Evolutionary conservation across 306 rosid genomes (phyloP).

Genomic region (Quercus robur): DNA sequence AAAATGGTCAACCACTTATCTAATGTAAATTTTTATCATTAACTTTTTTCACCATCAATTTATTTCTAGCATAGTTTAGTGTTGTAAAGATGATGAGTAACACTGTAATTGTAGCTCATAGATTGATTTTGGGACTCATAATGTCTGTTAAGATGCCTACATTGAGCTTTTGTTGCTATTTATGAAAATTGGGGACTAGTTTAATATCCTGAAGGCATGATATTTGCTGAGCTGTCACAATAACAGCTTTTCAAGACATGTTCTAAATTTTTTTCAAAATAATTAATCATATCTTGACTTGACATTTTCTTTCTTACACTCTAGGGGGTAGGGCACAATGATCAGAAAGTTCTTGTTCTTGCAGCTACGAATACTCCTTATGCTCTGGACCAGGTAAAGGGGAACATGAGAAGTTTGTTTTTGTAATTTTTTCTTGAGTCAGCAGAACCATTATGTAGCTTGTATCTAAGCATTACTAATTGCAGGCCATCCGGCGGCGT

Average conservation of each 20-base stretch:
- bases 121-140: neutral
- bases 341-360: conserved; percentile 97
- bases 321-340: conserved; percentile 96
- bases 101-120: neutral
- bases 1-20: neutral
- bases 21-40: neutral
- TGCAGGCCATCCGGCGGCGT: conserved; percentile 97
- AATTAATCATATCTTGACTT: conserved; percentile 12
- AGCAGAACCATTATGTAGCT: conserved; percentile 7
- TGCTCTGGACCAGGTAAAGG: conserved; percentile 88
- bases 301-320: conserved; percentile 18
- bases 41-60: neutral
- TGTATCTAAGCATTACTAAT: conserved; percentile 28
- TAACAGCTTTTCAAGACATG: no score
- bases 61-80: neutral
- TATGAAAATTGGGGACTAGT: neutral
- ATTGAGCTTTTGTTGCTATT: neutral
- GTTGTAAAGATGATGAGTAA: neutral
- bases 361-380: conserved; percentile 99
- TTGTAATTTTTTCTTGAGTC: neutral
- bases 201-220: no score
- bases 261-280: neutral
- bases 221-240: no score
- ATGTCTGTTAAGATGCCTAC: neutral
- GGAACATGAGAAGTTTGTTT: conserved; percentile 7